Percentiles rank a stretch among this genome's conserved stretches.
Conservation (phyloP, 2,329 filamentous ascomycete genomes). For the Cladosporium colombiae region DNA sequence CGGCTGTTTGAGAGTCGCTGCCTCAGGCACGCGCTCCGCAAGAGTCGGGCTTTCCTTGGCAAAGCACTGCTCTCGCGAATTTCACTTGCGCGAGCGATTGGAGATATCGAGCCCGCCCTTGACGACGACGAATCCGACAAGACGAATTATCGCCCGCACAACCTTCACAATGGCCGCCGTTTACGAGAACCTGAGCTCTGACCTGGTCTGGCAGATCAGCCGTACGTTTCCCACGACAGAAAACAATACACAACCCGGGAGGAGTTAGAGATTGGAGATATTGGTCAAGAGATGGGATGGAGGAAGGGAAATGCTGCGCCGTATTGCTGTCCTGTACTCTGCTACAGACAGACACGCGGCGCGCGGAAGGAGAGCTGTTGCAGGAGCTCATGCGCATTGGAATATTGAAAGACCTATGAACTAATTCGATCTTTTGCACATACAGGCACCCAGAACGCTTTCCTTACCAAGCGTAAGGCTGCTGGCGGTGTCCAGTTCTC, state of each 20-base stretch:
- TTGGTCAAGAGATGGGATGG: constrained; percentile 6
- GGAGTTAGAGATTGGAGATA: not conserved
- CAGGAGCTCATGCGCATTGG: not conserved
- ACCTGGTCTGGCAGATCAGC: constrained; percentile 93
- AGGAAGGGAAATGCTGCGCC: not conserved
- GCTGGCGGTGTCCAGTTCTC: constrained; percentile 86
- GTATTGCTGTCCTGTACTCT: not conserved
- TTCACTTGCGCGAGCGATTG: constrained; percentile 3
- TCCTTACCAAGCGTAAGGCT: constrained; percentile 84
- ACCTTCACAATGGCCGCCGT: constrained; percentile 50
- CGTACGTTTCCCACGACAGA: constrained; percentile 65
- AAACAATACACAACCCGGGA: constrained; percentile 4
- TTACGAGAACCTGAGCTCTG: constrained; percentile 71
- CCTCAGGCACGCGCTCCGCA: not conserved
- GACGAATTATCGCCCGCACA: constrained; percentile 18
- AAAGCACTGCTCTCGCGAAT: constrained; percentile 3
- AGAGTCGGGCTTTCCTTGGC: not conserved
- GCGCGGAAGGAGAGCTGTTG: not conserved
- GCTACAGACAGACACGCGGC: not conserved
- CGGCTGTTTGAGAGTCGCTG: not conserved
- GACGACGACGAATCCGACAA: constrained; percentile 18
- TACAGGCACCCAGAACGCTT: constrained; percentile 82
- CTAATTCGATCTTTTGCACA: constrained; percentile 11
- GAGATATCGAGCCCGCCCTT: constrained; percentile 2
- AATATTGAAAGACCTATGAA: not conserved